Evolutionary conservation across 2,329 filamentous ascomycete species (phyloP).

Genomic region (Penicillium verrucosum): DNA sequence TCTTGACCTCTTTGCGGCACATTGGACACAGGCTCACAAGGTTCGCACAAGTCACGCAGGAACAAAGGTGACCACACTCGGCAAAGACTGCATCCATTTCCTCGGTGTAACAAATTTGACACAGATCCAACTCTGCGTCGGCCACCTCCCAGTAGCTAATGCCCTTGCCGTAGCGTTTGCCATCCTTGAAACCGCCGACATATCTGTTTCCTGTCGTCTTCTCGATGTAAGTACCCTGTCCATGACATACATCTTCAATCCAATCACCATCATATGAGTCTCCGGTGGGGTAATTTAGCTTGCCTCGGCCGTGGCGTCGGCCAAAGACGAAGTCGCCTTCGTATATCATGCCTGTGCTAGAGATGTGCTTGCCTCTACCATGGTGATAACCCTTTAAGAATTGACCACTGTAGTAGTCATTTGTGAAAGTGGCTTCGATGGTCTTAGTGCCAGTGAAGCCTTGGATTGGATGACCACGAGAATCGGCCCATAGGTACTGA

Average conservation of each 20-base stretch:
- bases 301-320: constrained; percentile 54
- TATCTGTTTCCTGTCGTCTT: constrained; percentile 59
- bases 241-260: constrained; percentile 49
- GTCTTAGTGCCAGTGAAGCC: constrained; percentile 49
- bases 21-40: constrained; percentile 60
- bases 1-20: constrained; percentile 56
- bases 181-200: constrained; percentile 58
- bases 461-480: constrained; percentile 46
- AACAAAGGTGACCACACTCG: constrained; percentile 62
- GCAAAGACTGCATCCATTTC: constrained; percentile 60
- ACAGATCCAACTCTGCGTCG: constrained; percentile 58
- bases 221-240: constrained; percentile 57
- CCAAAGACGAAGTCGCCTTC: constrained; percentile 53
- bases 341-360: constrained; percentile 55
- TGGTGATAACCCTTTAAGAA: constrained; percentile 51
- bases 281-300: constrained; percentile 56
- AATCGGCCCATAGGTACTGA: constrained; percentile 45
- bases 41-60: constrained; percentile 58
- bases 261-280: constrained; percentile 49
- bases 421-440: constrained; percentile 52
- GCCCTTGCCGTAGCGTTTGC: constrained; percentile 60
- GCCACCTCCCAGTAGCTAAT: constrained; percentile 61
- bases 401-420: constrained; percentile 56
- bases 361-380: constrained; percentile 54
- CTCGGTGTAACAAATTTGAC: constrained; percentile 61